Evolutionary conservation across 441 rosid genomes (phyloP), one percentile per base, ranked within the genome.

Genomic region (Capsella rubella): DNA sequence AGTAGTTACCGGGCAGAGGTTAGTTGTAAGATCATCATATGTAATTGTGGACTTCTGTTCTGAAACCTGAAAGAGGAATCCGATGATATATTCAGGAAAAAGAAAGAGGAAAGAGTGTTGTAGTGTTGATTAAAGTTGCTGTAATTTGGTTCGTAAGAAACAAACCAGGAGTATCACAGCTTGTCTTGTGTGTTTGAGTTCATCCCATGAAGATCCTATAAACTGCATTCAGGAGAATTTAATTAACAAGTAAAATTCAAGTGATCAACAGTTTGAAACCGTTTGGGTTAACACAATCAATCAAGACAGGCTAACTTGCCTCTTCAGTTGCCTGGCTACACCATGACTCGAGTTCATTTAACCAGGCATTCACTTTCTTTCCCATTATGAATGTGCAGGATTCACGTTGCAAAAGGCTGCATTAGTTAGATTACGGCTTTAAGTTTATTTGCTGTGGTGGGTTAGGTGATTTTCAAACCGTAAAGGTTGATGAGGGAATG

Each of bases 111-210:
- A 13, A 46, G n/a, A 50, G 27, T 32, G 35, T 51, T 58, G 56
- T 43, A 5, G 49, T 57, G 56, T 64, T 49, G 18, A 47, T 15
- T 32, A 12, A 61, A 35, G 25, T 54, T 61, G 32, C 28, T 35
- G 51, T 65, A 74, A 27, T 16, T 59, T 64, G 47, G 46, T 63
- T 76, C 25, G 29, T 63, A 50, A 64, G n/a, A 78, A 70, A 50
- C 94, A 9, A 80, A 91, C 94, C 92, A 91, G 79, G 83, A 91
- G 83, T 70, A 82, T 77, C 71, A 91, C 86, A 29, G 92, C 92
- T 70, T 91, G 87, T 80, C 90, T 87, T 51, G 87, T 86, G 79
- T 86, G 89, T 76, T 82, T 89, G 77, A 91, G 91, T 82, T 91
- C 92, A 71, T 89, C 85, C 97, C 91, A 85, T 14, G 92, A 83